These are phyloP conservation scores for Pichia ethanolica DNA, from an alignment of 805 yeast species.

Conservation along the genomic window DNA sequence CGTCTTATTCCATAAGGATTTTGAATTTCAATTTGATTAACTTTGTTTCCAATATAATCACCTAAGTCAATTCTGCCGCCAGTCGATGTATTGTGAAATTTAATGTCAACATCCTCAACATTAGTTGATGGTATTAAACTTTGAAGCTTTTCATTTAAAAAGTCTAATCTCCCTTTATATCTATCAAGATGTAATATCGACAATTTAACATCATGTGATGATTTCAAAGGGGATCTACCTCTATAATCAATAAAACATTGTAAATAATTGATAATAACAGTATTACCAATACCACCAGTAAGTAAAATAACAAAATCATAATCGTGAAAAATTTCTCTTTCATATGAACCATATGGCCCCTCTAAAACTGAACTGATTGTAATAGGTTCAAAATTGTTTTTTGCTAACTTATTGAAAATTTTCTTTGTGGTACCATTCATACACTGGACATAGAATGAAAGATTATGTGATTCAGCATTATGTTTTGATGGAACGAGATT, in stretches of 20 bases:
- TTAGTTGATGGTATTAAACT: neutral
- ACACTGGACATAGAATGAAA: slow-evolving; percentile 5
- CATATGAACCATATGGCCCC: slow-evolving; percentile 10
- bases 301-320: slow-evolving; percentile 1
- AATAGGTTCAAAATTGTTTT: neutral
- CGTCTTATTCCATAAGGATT: neutral
- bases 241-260: neutral
- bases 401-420: neutral
- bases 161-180: neutral
- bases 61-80: neutral
- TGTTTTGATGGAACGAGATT: neutral
- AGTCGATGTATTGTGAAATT: neutral
- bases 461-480: no score
- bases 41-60: neutral
- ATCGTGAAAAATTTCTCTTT: neutral
- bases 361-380: slow-evolving; percentile 2
- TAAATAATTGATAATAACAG: slow-evolving; percentile 3
- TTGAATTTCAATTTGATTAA: neutral
- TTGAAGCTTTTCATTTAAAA: neutral
- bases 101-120: neutral
- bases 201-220: neutral
- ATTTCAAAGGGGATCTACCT: neutral
- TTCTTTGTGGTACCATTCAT: slow-evolving; percentile 4
- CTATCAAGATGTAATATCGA: neutral
- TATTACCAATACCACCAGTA: slow-evolving; percentile 10